These are phyloP conservation scores for Ceratorhiza oryzae-sativae DNA, from an alignment of 1,284 basidiomycete genomes.

Conservation along the genomic window DNA sequence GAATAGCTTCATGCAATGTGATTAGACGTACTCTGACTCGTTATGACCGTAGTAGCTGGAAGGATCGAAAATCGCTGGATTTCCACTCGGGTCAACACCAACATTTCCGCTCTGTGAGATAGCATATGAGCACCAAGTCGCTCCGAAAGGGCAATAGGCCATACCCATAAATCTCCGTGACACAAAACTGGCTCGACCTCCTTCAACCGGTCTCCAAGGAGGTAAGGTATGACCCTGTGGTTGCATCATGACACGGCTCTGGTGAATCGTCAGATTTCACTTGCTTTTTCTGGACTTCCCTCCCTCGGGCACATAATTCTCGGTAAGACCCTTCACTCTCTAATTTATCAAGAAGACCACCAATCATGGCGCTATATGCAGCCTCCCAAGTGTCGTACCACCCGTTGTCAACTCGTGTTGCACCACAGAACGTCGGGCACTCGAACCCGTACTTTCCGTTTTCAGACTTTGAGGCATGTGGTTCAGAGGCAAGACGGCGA, in stretches of 20 bases:
- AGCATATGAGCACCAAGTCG: too few species aligned
- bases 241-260: too few species aligned
- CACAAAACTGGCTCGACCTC: conserved; percentile 74
- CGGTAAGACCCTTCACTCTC: conserved; percentile 53
- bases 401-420: conserved; percentile 76
- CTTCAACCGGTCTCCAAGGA: conserved; percentile 64
- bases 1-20: too few species aligned
- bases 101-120: conserved; percentile 70
- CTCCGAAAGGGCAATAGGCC: conserved; percentile 36
- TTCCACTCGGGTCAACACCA: conserved; percentile 58
- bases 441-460: conserved; percentile 72
- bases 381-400: conserved; percentile 77
- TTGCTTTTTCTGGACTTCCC: conserved; percentile 64
- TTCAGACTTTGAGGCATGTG: conserved; percentile 61
- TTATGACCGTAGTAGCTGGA: conserved; percentile 85
- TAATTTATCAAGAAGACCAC: conserved; percentile 67
- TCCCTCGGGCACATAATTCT: conserved; percentile 62
- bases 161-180: conserved; percentile 88
- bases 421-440: conserved; percentile 82
- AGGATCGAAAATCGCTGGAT: conserved; percentile 81
- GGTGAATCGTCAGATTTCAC: conserved; percentile 46
- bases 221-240: conserved; percentile 75
- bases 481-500: conserved; percentile 66
- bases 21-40: conserved; percentile 74
- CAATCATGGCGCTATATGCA: conserved; percentile 72